A percentile compares a stretch with the other conserved stretches of the same genome.
These are phyloP conservation scores for Ophiostoma sp. DNA, from an alignment of 2,329 filamentous ascomycete genomes.

Conservation along the genomic window DNA sequence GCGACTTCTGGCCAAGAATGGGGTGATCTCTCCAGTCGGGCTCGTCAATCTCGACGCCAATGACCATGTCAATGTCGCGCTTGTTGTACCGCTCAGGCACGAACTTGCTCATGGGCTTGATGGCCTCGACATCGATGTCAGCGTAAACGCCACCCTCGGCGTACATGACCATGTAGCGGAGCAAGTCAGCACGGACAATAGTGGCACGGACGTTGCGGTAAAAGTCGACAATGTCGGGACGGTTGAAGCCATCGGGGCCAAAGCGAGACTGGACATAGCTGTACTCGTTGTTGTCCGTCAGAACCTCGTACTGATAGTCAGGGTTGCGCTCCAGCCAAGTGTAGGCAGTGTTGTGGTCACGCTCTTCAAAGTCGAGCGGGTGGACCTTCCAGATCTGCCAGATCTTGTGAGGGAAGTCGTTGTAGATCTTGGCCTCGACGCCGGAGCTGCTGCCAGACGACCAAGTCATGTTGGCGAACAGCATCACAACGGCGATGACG, in stretches of 20 bases:
- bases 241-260: conserved; percentile 58
- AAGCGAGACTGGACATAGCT: conserved; percentile 64
- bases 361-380: conserved; percentile 59
- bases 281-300: conserved; percentile 63
- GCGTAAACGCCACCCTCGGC: conserved; percentile 54
- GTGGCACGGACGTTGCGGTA: conserved; percentile 56
- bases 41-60: conserved; percentile 66
- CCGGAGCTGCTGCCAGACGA: not conserved
- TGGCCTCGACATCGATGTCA: conserved; percentile 41
- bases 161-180: conserved; percentile 64
- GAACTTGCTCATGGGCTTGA: conserved; percentile 43
- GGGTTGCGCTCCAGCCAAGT: conserved; percentile 65
- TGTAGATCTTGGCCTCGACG: conserved; percentile 17
- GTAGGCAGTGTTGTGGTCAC: conserved; percentile 54
- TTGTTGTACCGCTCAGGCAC: conserved; percentile 59
- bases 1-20: conserved; percentile 61
- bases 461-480: conserved; percentile 21
- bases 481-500: conserved; percentile 18
- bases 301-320: conserved; percentile 59
- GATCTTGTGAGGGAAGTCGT: conserved; percentile 59
- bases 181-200: conserved; percentile 62
- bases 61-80: conserved; percentile 62
- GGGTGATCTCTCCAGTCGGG: conserved; percentile 58
- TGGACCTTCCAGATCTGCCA: conserved; percentile 74
- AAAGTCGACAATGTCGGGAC: conserved; percentile 58